Evolutionary conservation across 306 rosid genomes (phyloP), one percentile per base, ranked within the genome.

Genomic region (Quercus alba): DNA sequence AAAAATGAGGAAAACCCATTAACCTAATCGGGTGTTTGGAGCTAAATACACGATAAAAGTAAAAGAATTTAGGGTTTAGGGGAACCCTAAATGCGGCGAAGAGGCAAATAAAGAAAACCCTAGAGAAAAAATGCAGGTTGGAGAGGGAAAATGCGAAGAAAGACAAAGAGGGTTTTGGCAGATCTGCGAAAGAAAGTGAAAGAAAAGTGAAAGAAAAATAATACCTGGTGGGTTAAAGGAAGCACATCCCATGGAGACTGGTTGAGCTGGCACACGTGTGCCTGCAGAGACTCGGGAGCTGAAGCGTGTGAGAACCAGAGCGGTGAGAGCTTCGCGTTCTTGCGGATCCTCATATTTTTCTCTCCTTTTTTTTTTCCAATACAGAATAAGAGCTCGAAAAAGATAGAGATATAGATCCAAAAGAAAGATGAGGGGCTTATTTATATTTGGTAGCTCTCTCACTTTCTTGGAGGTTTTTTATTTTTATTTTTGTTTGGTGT

Each of bases 221-320:
- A 35, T 72, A 94, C 97, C 94, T 88, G 88, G 85, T 80, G 79
- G 38, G 70, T 81, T 75, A 90, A 86, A 81, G 90, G 84, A 86
- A 83, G 84, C 85, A 87, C 89, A 85, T 94, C 99, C 99, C 99
- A 94, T 10, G 97, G 91, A 5, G 94, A 91, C 81, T 89, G 97
- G 82, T 92, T 94, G 56, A 94, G 88, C 77, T 82, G 91, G 85
- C 99, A 94, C 73, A 90, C 82, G 86, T 86, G 90, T 2, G 90
- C 73, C 69, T 86, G 94, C 30, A 81, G 81, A 4, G 61, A 72
- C 77, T 83, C 80, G 30, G 89, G 83, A 75, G 80, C 81, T 73
- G 88, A 83, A 74, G 74, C 87, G 64, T 70, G 26, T 0, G 88
- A 76, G 78, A 74, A 80, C 17, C 86, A 76, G 38, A 88, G 86